Base-by-base conservation (phyloP, 331 rosid species). In the Saraca asoca region DNA sequence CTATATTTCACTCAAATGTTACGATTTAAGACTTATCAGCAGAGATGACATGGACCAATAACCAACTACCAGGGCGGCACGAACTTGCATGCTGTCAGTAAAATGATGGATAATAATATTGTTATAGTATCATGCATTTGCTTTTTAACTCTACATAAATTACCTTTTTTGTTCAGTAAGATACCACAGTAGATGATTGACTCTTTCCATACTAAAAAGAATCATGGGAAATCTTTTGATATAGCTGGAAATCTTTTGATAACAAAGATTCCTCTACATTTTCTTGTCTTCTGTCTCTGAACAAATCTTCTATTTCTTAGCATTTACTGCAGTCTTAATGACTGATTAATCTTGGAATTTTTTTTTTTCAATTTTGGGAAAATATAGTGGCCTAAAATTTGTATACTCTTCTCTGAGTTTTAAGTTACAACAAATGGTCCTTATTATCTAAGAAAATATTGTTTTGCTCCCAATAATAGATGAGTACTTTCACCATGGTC, bases 401-500 rank as follows among this genome's bases (percentile, higher is more conserved):
- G 31, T 24, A 24, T 24, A 24, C 1, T 24, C 31, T 24, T 24
- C 31, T 24, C 31, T 24, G 31, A 24, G 31, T 24, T 3, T 24
- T 24, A 3, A 24, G 31, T 24, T 24, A 3, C 31, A 24, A 24
- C 3, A 24, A 24, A 51, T 20, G 39, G 6, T 51, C 48, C 0
- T 46, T n/a, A 3, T 51, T 24, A 68, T 69, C 69, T 71, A 75
- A 79, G 63, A 49, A 24, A 51, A 37, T 62, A 17, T 66, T 51
- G 4, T 56, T 81, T 70, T 8, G 9, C 12, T 62, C 53, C 49
- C 16, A 39, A 61, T 19, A 59, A 48, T 72, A 94, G 98, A 94
- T 94, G 97, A 94, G 97, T 72, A 88, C 95, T 69, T 94, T 94
- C 89, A 94, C 97, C 62, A 90, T 94, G 98, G 98, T 94, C 43